A percentile compares a stretch with the other conserved stretches of the same genome.
Conservation (phyloP, 495 filamentous ascomycete genomes). For the Cairneyella variabilis region DNA sequence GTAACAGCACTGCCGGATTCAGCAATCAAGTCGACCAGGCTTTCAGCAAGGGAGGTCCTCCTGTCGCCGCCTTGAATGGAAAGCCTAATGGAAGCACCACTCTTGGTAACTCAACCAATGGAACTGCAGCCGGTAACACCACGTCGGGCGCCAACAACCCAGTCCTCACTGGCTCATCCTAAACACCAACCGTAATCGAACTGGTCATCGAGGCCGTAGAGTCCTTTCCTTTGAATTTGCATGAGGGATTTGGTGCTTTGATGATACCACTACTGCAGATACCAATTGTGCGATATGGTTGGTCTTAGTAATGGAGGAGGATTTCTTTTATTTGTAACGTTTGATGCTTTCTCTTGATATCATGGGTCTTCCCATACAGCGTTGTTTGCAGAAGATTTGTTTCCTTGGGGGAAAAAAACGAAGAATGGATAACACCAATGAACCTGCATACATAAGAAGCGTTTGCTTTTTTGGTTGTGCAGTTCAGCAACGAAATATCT, state of each 20-base stretch:
- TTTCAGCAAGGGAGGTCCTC: conserved; percentile 35
- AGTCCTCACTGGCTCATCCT: conserved; percentile 39
- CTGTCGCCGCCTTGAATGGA: conserved; percentile 10
- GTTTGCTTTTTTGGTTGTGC: background rate
- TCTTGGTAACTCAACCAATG: conserved; percentile 22
- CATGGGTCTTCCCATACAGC: background rate
- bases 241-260: conserved; percentile 26
- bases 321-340: conserved; percentile 1
- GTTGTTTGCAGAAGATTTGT: background rate
- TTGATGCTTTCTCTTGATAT: background rate
- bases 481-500: background rate
- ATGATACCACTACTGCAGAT: conserved; percentile 38
- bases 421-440: background rate
- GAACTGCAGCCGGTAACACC: conserved; percentile 27
- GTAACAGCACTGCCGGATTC: conserved; percentile 38
- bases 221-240: conserved; percentile 4
- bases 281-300: conserved; percentile 8
- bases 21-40: conserved; percentile 53
- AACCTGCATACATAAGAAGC: background rate
- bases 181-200: conserved; percentile 17
- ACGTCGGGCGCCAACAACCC: conserved; percentile 44
- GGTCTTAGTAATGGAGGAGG: conserved; percentile 4
- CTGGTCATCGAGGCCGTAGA: conserved; percentile 7
- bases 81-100: conserved; percentile 10
- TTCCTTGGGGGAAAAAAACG: background rate